Conservation (phyloP, 441 rosid species). For the Manihot esculenta region DNA sequence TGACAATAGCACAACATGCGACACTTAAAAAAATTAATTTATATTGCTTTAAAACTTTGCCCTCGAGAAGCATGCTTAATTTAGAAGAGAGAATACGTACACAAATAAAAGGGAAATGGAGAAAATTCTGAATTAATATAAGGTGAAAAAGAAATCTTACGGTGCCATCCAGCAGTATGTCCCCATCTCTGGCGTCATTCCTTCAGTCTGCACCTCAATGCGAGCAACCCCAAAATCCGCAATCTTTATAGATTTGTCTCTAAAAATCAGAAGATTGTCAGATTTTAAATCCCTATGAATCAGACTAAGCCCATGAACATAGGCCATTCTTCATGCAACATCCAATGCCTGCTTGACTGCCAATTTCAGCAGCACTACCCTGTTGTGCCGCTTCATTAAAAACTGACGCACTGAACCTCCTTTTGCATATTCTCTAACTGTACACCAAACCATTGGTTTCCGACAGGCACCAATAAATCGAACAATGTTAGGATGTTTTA, state of each 20-base stretch:
- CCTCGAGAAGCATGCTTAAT: background rate
- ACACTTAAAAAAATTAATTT: background rate
- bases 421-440: constrained; percentile 93
- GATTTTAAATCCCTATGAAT: constrained; percentile 92
- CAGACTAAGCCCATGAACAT: constrained; percentile 76
- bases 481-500: constrained; percentile 86
- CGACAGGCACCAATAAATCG: constrained; percentile 85
- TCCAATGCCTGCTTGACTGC: constrained; percentile 95
- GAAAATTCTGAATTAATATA: too few species aligned
- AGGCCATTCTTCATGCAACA: constrained; percentile 94
- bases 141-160: constrained; percentile 45
- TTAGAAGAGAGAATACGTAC: background rate
- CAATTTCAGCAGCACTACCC: constrained; percentile 75
- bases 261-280: constrained; percentile 82
- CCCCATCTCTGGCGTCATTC: constrained; percentile 98
- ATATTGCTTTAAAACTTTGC: too few species aligned
- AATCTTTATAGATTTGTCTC: constrained; percentile 88
- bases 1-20: too few species aligned
- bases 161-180: constrained; percentile 99
- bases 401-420: constrained; percentile 93
- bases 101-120: too few species aligned
- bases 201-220: constrained; percentile 96
- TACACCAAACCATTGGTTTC: constrained; percentile 92
- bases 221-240: constrained; percentile 98
- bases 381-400: constrained; percentile 68